These are phyloP conservation scores for Solanum tarijense DNA, from an alignment of 257 asterid species.

Conservation along the genomic window DNA sequence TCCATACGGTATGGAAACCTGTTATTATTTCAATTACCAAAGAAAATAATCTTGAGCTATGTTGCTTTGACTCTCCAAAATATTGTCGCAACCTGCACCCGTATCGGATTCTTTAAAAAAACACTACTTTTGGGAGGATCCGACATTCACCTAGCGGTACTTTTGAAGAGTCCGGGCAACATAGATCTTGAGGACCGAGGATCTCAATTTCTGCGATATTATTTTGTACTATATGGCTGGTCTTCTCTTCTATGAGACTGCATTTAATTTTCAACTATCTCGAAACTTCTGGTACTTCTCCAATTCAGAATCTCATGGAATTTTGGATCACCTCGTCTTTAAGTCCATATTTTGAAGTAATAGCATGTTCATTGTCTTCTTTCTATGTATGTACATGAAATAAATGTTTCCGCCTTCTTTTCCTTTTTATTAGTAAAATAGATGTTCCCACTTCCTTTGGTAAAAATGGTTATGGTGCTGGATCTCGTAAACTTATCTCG, in stretches of 20 bases:
- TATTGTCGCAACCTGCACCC: neutral
- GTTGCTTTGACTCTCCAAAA: neutral
- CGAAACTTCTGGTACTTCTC: neutral
- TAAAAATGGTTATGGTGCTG: neutral
- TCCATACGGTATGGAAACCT: slow-evolving; percentile 65
- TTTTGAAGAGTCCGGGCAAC: neutral
- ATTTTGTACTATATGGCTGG: neutral
- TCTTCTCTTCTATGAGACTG: neutral
- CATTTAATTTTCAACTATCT: neutral
- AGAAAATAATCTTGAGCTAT: neutral
- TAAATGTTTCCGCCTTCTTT: neutral
- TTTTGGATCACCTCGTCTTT: neutral
- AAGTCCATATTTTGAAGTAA: neutral
- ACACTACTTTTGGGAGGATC: neutral
- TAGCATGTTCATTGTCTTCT: neutral
- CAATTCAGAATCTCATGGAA: neutral
- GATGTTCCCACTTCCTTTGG: neutral
- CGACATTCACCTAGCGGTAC: neutral
- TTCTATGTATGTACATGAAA: neutral
- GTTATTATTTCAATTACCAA: neutral
- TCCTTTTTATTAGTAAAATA: neutral
- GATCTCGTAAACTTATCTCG: neutral
- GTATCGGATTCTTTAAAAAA: neutral
- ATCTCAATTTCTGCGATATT: neutral
- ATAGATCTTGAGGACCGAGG: neutral